Evolutionary conservation across 352 stramenopile genomes (phyloP), one percentile per base, ranked within the genome.

Genomic region (Phytophthora multivora): DNA sequence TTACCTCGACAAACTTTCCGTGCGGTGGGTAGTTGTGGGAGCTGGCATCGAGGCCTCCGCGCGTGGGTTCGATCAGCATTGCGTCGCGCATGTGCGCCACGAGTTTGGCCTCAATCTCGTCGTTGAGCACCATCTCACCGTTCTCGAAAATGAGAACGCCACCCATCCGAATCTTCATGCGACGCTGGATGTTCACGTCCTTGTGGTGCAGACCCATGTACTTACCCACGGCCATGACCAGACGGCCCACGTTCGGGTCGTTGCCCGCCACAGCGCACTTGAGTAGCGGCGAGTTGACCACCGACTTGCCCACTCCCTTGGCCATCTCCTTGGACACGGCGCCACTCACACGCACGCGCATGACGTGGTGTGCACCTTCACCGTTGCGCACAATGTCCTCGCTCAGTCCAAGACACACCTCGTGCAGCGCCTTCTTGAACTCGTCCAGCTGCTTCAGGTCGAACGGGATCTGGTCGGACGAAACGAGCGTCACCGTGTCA

Each of bases 301-400:
- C 73, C n/a, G 82, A 91, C 73, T 97, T 96, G 69, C 90, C 93
- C 15, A 98, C 78, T 19, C 85, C 86, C 63, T 96, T 90, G 42
- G 91, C 89, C 73, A 96, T 91, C 5, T 75, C 73, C 28, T 83
- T 74, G 33, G 82, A 88, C 26, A 75, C 60, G 5, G 95, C 95
- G 33, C 96, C 90, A 31, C 78, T 80, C 51, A 99, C 97, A 35
- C 80, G 71, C 21, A 98, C 91, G 15, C 86, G 83, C 75, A 99
- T 98, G 12, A 99, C 97, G 82, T 99, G 97, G 47, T 97, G 89
- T 23, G 96, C 98, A 13, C 97, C 97, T 78, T 99, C 97, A 47
- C 97, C 97, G 74, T 99, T 99, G 41, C 97, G 92, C 26, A 99
- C 97, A 78, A 99, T 96, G 74, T 99, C 97, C 64, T 98, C 87